Conservation (phyloP, 192 early-diverging fungal species). For the Coemansia sp. region DNA sequence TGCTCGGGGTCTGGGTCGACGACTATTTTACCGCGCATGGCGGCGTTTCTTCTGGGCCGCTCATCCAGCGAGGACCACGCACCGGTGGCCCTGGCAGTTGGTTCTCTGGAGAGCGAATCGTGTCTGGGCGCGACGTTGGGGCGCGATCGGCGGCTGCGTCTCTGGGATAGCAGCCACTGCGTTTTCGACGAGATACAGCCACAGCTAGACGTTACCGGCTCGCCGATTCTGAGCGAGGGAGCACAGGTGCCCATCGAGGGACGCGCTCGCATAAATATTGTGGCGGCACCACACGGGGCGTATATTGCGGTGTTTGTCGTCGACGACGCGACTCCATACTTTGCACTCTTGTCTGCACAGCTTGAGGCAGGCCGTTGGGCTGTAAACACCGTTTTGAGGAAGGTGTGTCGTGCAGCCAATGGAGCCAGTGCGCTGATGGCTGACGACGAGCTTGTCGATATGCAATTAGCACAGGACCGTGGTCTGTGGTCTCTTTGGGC, state of each 20-base stretch:
- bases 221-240: slow-evolving; percentile 23
- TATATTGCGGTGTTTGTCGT: slow-evolving; percentile 46
- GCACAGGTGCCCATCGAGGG: slow-evolving; percentile 10
- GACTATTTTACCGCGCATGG: slow-evolving; percentile 31
- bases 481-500: slow-evolving; percentile 41
- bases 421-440: slow-evolving; percentile 49
- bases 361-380: slow-evolving; percentile 12
- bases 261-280: slow-evolving; percentile 24
- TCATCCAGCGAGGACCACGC: slow-evolving; percentile 9
- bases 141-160: slow-evolving; percentile 48
- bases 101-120: too few relatives aligned
- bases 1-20: slow-evolving; percentile 15
- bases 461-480: slow-evolving; percentile 5
- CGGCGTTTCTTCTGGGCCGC: slow-evolving; percentile 35
- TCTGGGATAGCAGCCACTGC: slow-evolving; percentile 34
- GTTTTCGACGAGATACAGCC: slow-evolving; percentile 39
- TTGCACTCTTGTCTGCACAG: slow-evolving; percentile 32
- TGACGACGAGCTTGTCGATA: slow-evolving; percentile 45
- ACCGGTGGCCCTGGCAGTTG: slow-evolving; percentile 28
- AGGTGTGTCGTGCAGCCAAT: slow-evolving; percentile 40
- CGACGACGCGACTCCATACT: slow-evolving; percentile 49
- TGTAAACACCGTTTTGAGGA: slow-evolving; percentile 43
- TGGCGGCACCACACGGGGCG: slow-evolving; percentile 6
- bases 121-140: slow-evolving; percentile 35
- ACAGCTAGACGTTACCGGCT: slow-evolving; percentile 31